Percentiles rank a stretch among this genome's conserved stretches.
These are phyloP conservation scores for Plenodomus biglobosus DNA, from an alignment of 2,329 filamentous ascomycete genomes.

Conservation along the genomic window DNA sequence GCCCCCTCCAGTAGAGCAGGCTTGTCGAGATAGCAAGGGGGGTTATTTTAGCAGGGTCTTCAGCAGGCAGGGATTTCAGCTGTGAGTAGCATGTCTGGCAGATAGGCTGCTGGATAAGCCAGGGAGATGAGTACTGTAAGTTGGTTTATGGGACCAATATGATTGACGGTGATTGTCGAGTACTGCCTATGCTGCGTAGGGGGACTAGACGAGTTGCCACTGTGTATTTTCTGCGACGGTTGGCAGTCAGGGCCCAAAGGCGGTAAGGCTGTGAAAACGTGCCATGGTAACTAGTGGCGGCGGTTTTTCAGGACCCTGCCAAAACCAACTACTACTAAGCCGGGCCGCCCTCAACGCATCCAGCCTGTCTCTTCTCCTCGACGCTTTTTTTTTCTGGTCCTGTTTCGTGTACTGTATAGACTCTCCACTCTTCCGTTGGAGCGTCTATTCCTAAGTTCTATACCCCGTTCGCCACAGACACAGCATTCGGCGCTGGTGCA, in stretches of 20 bases:
- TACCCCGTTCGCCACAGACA: constrained; percentile 17
- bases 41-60: too few relatives aligned
- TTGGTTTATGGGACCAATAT: too few relatives aligned
- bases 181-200: neutral
- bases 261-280: constrained; percentile 21
- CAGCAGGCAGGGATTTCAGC: too few relatives aligned
- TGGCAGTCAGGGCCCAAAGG: constrained; percentile 9
- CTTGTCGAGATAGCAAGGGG: neutral
- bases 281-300: too few relatives aligned
- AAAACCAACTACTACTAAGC: constrained; percentile 22
- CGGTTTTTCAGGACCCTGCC: too few relatives aligned
- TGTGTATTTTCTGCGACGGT: neutral
- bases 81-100: too few relatives aligned
- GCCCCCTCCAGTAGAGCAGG: neutral
- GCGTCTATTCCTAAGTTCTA: constrained; percentile 25
- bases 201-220: neutral
- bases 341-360: constrained; percentile 11
- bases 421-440: constrained; percentile 36
- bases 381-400: constrained; percentile 19
- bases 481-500: constrained; percentile 10
- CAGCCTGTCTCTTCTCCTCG: constrained; percentile 14
- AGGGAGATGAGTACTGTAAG: too few relatives aligned
- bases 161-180: too few relatives aligned
- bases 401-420: constrained; percentile 26
- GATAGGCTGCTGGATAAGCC: too few relatives aligned